phyloP scores from a whole-genome alignment of 1,284 basidiomycete genomes.

The Cryptococcus sp. region DNA sequence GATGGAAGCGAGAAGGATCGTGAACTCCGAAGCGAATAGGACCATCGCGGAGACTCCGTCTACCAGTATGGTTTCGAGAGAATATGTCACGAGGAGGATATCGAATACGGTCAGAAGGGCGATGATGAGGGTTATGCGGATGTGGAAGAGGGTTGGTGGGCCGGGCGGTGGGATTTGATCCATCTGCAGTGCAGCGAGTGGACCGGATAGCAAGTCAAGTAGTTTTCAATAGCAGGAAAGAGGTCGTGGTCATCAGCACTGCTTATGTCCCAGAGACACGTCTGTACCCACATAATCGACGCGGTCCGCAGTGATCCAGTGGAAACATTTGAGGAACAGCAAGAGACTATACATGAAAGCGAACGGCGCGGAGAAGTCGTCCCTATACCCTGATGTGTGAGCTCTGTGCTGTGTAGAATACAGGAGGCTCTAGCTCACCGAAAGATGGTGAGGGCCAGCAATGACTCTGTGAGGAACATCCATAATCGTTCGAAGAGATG shows the following conservation, averaged over 20 bases:
- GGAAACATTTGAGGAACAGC: constrained; percentile 94
- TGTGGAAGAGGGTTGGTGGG: constrained; percentile 76
- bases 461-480: constrained; percentile 96
- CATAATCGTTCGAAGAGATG: constrained; percentile 92
- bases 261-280: too few species aligned
- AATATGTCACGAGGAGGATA: constrained; percentile 39
- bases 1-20: constrained; percentile 77
- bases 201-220: not conserved
- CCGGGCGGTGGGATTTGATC: constrained; percentile 90
- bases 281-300: constrained; percentile 80
- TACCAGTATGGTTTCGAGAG: constrained; percentile 36
- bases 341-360: constrained; percentile 88
- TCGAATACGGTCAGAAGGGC: constrained; percentile 42
- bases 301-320: constrained; percentile 92
- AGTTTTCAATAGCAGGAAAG: too few species aligned
- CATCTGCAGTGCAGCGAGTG: constrained; percentile 65
- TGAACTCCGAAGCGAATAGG: constrained; percentile 93
- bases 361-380: constrained; percentile 90
- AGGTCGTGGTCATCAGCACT: too few species aligned
- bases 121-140: constrained; percentile 66
- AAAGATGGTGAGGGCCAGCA: constrained; percentile 95
- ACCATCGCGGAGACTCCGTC: constrained; percentile 78
- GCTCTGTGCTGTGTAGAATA: constrained; percentile 13
- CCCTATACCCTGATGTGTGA: constrained; percentile 41
- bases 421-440: too few species aligned